phyloP scores from a whole-genome alignment of 2,329 filamentous ascomycete genomes.

The Venturia effusa region DNA sequence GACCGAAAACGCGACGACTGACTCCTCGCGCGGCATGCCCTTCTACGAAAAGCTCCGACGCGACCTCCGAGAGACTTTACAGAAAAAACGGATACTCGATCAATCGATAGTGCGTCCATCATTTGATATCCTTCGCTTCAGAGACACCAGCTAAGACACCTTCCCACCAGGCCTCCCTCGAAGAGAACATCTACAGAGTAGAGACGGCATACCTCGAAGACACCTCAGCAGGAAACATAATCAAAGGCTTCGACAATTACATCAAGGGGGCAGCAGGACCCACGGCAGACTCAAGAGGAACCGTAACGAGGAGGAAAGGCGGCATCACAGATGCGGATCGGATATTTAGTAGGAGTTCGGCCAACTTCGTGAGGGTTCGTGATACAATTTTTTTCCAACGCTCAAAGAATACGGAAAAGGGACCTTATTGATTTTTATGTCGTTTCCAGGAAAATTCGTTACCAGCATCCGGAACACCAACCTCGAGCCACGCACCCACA shows the following conservation, averaged over 20 bases:
- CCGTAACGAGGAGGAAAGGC: conserved; percentile 46
- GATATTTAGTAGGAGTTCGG: conserved; percentile 48
- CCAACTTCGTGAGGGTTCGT: conserved; percentile 26
- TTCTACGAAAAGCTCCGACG: conserved; percentile 65
- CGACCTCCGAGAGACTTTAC: conserved; percentile 55
- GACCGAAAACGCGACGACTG: conserved; percentile 37
- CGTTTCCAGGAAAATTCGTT: conserved; percentile 25
- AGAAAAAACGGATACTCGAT: conserved; percentile 54
- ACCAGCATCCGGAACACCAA: conserved; percentile 27
- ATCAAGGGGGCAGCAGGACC: conserved; percentile 73
- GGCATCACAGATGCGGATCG: conserved; percentile 58
- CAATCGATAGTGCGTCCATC: conserved; percentile 42
- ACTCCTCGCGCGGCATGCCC: conserved; percentile 42
- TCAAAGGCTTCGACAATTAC: conserved; percentile 95
- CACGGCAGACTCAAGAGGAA: conserved; percentile 26
- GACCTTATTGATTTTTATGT: neutral
- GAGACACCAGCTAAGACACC: neutral
- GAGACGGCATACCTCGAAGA: conserved; percentile 87
- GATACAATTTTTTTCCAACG: neutral
- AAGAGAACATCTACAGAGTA: conserved; percentile 74
- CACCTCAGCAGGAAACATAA: conserved; percentile 78
- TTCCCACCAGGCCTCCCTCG: conserved; percentile 43
- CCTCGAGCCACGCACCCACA: conserved; percentile 37
- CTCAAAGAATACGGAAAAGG: neutral
- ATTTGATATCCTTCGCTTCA: neutral